Percentiles rank a stretch among this genome's conserved stretches.
These are phyloP conservation scores for Malus domestica DNA, from an alignment of 306 rosid genomes.

Conservation along the genomic window ASM211411v1 NC_041800.1:17938501-17939000, in stretches of 20 bases:
- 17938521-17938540: not conserved
- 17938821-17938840: not conserved
- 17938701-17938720: constrained; percentile 13
- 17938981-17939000: constrained; percentile 15
- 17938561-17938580: not conserved
- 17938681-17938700: not conserved
- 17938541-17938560: not conserved
- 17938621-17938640: not conserved
- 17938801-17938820: constrained; percentile 50
- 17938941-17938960: not conserved
- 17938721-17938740: constrained; percentile 79
- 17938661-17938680: not conserved
- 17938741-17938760: constrained; percentile 93
- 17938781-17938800: constrained; percentile 70
- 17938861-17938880: not conserved
- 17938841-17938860: not conserved
- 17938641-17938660: not conserved
- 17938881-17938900: not conserved
- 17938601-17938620: not conserved
- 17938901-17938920: not conserved
- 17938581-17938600: not conserved
- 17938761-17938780: constrained; percentile 59
- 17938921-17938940: not conserved
- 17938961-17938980: constrained; percentile 9
- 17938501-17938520: not conserved